Conservation (phyloP, 257 asterid species). For the Coffea eugenioides region DNA sequence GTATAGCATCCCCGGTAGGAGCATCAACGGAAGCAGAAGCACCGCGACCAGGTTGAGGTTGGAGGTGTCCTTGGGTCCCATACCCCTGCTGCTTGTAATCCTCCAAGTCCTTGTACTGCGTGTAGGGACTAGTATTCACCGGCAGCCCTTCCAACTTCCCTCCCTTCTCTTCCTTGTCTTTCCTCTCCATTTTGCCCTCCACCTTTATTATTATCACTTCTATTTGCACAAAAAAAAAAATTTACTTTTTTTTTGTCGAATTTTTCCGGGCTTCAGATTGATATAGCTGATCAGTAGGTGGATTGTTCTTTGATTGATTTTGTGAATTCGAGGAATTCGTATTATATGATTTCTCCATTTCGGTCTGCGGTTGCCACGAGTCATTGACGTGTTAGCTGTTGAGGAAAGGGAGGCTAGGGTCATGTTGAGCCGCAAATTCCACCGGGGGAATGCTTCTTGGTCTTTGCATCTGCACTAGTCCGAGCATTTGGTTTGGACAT, state of each 20-base stretch:
- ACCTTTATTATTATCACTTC: not conserved
- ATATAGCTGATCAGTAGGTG: too few species aligned
- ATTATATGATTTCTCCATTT: not conserved
- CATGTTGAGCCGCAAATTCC: constrained; percentile 32
- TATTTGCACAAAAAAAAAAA: too few species aligned
- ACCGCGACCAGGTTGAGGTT: constrained; percentile 76
- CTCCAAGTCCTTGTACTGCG: constrained; percentile 79
- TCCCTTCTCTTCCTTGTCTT: constrained; percentile 21
- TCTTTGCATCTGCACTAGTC: not conserved
- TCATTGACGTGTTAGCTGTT: constrained; percentile 17
- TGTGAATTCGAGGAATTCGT: not conserved
- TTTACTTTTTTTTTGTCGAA: not conserved
- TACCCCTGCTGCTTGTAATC: constrained; percentile 81
- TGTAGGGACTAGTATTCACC: constrained; percentile 69
- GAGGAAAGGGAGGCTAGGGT: constrained; percentile 26
- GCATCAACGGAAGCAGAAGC: constrained; percentile 92
- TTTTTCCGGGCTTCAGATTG: not conserved
- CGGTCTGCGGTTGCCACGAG: constrained; percentile 30
- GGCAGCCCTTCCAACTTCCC: constrained; percentile 58
- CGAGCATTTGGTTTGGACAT: not conserved
- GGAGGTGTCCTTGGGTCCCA: constrained; percentile 75
- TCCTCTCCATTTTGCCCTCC: constrained; percentile 36
- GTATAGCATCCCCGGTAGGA: constrained; percentile 41
- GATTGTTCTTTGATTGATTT: too few species aligned
- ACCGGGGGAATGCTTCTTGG: not conserved